Evolutionary conservation across 2,329 filamentous ascomycete species (phyloP).

Genomic region (Neurospora sp.): DNA sequence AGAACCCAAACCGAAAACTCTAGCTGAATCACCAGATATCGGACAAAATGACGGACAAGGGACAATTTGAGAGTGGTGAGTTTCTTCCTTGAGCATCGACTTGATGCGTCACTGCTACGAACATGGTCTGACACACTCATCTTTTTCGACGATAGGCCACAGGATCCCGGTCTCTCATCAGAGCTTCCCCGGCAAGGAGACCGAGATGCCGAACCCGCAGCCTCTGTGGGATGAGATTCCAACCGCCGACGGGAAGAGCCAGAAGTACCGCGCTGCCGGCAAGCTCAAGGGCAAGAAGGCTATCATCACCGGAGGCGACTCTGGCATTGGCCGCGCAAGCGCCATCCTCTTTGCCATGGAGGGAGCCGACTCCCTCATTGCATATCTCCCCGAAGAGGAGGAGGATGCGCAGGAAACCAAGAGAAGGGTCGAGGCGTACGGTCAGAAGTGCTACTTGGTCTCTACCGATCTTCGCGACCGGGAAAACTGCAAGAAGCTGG

Average conservation of each 20-base stretch:
- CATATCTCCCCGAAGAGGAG: conserved; percentile 66
- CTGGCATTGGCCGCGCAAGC: conserved; percentile 66
- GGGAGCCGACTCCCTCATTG: conserved; percentile 63
- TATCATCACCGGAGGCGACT: conserved; percentile 73
- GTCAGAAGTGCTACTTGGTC: conserved; percentile 54
- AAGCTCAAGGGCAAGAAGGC: conserved; percentile 69
- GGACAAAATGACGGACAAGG: conserved; percentile 17
- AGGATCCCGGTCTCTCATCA: conserved; percentile 30
- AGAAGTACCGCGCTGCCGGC: conserved; percentile 62
- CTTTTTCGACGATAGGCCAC: conserved; percentile 21
- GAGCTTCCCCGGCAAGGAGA: conserved; percentile 32
- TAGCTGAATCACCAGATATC: background rate
- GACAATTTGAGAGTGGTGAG: conserved; percentile 27
- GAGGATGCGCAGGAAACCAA: conserved; percentile 67
- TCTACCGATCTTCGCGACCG: conserved; percentile 53
- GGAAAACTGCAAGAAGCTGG: conserved; percentile 58
- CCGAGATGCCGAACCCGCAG: conserved; percentile 40
- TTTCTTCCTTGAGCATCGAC: background rate
- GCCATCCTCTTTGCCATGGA: conserved; percentile 75
- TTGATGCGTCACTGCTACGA: background rate
- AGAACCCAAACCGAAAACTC: background rate
- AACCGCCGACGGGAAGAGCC: conserved; percentile 54
- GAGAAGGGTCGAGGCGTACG: conserved; percentile 55
- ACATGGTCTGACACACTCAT: background rate
- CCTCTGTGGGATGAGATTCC: conserved; percentile 58